phyloP scores from a whole-genome alignment of 1,284 basidiomycete genomes.

The Cryptococcus sp. region DNA sequence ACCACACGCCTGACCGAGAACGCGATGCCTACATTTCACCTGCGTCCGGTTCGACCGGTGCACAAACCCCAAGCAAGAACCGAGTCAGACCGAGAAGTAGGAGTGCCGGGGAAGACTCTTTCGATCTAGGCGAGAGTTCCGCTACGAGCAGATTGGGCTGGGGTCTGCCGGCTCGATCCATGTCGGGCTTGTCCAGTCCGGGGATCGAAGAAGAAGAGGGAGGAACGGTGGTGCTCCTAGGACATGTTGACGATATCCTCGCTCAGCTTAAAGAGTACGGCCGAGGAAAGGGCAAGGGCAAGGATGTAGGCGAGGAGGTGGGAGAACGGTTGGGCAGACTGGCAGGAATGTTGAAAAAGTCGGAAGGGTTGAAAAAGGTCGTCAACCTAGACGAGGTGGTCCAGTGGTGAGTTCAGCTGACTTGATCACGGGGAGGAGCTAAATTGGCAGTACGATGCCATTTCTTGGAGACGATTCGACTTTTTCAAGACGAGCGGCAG shows the following conservation, averaged over 20 bases:
- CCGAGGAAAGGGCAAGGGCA: slow-evolving; percentile 18
- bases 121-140: slow-evolving; percentile 3
- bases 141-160: neutral
- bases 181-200: slow-evolving; percentile 5
- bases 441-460: slow-evolving; percentile 59
- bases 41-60: neutral
- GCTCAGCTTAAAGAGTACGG: too few relatives aligned
- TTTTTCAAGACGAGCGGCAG: slow-evolving; percentile 70
- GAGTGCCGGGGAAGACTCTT: slow-evolving; percentile 15
- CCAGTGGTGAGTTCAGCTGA: slow-evolving; percentile 58
- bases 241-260: too few relatives aligned
- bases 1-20: slow-evolving; percentile 23
- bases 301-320: slow-evolving; percentile 26
- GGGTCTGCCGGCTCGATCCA: slow-evolving; percentile 8
- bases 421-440: neutral
- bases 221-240: slow-evolving; percentile 13
- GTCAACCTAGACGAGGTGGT: slow-evolving; percentile 65
- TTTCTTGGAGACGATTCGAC: slow-evolving; percentile 70
- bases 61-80: neutral
- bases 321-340: slow-evolving; percentile 57
- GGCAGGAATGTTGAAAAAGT: slow-evolving; percentile 64
- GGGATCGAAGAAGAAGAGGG: slow-evolving; percentile 18
- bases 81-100: slow-evolving; percentile 3
- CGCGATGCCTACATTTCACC: slow-evolving; percentile 5
- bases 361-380: slow-evolving; percentile 70